Base-by-base conservation (phyloP, 2,329 filamentous ascomycete genomes). In the Fonsecaea nubica region DNA sequence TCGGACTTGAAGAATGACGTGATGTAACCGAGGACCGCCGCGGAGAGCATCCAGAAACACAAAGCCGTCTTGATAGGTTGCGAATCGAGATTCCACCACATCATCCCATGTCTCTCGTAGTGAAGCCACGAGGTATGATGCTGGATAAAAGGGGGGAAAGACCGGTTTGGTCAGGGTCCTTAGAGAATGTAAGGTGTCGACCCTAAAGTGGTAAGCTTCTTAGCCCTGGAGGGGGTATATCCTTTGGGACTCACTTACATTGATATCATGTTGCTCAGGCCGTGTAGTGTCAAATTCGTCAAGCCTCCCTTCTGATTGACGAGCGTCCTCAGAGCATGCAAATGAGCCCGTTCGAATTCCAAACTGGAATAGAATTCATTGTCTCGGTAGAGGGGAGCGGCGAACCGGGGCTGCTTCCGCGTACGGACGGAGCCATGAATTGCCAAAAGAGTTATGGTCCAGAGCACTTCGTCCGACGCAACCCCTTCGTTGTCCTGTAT, bases 301-400 rank as follows among this genome's bases (percentile, higher is more conserved):
- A 61, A 33, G 25, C 58, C 58, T 40, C 58, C 58, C 21, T 38
- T 54, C 10, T 53, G 45, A 13, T n/a, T 10, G 18, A 61, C 58
- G 33, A 61, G 58, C n/a, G n/a, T 54, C 13, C 58, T 48, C 36
- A 61, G 32, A 4, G 58, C 58, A 18, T 25, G 45, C 33, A 61
- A 21, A 53, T 61, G 58, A n/a, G 48, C 54, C 13, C 52, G 42
- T 33, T 61, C 48, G 35, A 61, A 61, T 40, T 53, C 25, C 48
- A 61, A 9, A 42, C 33, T 61, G 13, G 58, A 61, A 50, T 61
- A 61, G 21, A 54, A 61, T 45, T 61, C 58, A n/a, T 61, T 61
- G 33, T 61, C 58, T 61, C 58, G 15, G 18, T 53, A 61, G 13
- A 61, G 9, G 8, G 58, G 58, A 21, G 48, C 21, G 36, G 58